These are phyloP conservation scores for Acanthamoeba healyi DNA, from an alignment of 208 protist species.

Conservation along the genomic window DNA sequence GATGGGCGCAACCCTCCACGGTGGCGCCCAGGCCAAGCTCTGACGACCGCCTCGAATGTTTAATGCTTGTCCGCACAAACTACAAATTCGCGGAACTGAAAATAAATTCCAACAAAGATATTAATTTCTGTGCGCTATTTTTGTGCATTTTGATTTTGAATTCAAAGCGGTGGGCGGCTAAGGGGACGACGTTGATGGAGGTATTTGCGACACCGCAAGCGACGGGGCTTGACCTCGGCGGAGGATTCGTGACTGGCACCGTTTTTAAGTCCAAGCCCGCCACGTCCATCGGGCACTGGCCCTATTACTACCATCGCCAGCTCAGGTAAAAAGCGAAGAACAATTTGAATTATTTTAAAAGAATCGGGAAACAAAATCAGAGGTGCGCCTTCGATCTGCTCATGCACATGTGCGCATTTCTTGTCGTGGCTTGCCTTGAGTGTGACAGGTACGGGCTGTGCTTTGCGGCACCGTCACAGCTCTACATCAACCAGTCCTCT, in stretches of 20 bases:
- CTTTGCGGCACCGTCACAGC: background rate
- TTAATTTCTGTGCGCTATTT: too few relatives aligned
- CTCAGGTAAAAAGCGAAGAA: background rate
- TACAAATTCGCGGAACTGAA: too few relatives aligned
- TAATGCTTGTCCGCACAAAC: too few relatives aligned
- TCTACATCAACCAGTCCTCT: slow-evolving; percentile 38
- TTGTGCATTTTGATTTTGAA: too few relatives aligned
- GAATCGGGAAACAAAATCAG: background rate
- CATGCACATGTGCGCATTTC: too few relatives aligned
- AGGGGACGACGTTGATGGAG: too few relatives aligned
- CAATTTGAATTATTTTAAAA: background rate
- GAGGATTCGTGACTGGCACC: background rate
- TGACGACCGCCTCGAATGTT: too few relatives aligned
- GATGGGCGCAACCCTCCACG: slow-evolving; percentile 20
- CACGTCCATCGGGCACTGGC: background rate
- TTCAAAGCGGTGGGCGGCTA: too few relatives aligned
- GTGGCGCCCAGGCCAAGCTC: slow-evolving; percentile 25
- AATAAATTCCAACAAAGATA: too few relatives aligned
- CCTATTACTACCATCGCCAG: slow-evolving; percentile 43
- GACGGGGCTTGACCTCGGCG: background rate
- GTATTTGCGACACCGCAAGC: background rate
- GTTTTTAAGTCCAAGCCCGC: background rate
- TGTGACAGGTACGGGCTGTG: slow-evolving; percentile 45
- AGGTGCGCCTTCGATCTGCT: too few relatives aligned
- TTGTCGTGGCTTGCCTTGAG: background rate